phyloP scores from a whole-genome alignment of 768 basidiomycete genomes.

The Mycena amicta region DNA sequence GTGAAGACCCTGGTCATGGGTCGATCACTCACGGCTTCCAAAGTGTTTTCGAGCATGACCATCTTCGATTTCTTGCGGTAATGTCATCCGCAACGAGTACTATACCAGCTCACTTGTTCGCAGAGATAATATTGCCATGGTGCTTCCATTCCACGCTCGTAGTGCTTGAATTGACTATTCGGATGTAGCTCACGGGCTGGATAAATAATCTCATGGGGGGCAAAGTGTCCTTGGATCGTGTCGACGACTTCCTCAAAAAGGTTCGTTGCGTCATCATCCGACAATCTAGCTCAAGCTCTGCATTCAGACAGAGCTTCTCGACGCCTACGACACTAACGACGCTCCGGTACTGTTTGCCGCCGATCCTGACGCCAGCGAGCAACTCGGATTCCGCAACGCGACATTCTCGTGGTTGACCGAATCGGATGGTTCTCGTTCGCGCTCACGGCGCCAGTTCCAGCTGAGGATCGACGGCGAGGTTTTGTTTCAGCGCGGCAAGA shows the following conservation, averaged over 20 bases:
- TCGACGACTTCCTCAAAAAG: slow-evolving; percentile 43
- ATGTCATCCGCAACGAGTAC: no score
- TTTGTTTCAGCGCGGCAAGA: slow-evolving; percentile 50
- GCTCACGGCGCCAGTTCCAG: slow-evolving; percentile 47
- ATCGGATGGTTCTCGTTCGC: slow-evolving; percentile 30
- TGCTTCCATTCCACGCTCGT: background rate
- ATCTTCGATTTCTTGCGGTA: slow-evolving; percentile 53
- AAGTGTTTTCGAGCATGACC: slow-evolving; percentile 37
- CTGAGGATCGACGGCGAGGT: slow-evolving; percentile 55
- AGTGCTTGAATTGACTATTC: background rate
- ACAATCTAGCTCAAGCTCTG: background rate
- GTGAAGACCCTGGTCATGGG: slow-evolving; percentile 2
- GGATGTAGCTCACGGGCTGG: slow-evolving; percentile 7
- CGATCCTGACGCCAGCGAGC: slow-evolving; percentile 21
- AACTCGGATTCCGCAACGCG: slow-evolving; percentile 56
- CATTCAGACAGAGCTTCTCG: slow-evolving; percentile 50
- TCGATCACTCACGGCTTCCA: slow-evolving; percentile 12
- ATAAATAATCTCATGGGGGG: slow-evolving; percentile 32
- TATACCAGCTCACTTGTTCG: no score
- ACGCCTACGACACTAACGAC: slow-evolving; percentile 33
- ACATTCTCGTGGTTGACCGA: slow-evolving; percentile 55
- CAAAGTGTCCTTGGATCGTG: slow-evolving; percentile 67
- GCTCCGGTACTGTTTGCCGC: slow-evolving; percentile 14
- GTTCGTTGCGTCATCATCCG: slow-evolving; percentile 23
- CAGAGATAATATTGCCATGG: background rate